These are phyloP conservation scores for Neurospora sublineolata DNA, from an alignment of 495 filamentous ascomycete genomes.

Conservation along the genomic window DNA sequence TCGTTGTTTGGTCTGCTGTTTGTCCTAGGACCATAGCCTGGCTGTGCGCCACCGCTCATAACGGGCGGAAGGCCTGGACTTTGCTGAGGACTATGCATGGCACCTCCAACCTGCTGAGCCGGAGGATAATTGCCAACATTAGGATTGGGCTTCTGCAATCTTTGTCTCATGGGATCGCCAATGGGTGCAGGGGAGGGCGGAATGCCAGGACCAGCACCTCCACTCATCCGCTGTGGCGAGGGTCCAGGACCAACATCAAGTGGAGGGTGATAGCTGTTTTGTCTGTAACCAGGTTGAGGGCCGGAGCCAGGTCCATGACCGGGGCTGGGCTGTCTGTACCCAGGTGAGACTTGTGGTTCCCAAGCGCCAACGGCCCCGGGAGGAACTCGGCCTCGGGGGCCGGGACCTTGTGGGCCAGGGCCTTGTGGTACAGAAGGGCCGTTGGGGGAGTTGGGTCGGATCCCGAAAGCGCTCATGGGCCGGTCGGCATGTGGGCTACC, in stretches of 20 bases:
- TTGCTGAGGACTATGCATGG: conserved; percentile 2
- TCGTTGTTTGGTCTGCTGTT: conserved; percentile 19
- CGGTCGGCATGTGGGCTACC: conserved; percentile 39
- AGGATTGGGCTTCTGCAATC: conserved; percentile 29
- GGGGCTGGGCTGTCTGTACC: conserved; percentile 32
- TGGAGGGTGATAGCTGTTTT: neutral
- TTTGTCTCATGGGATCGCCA: conserved; percentile 19
- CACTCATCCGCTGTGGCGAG: neutral
- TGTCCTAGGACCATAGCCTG: conserved; percentile 15
- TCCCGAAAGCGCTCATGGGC: conserved; percentile 56
- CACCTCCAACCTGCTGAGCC: neutral
- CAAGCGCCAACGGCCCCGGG: conserved; percentile 21
- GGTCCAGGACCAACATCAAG: neutral
- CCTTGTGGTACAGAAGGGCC: conserved; percentile 11
- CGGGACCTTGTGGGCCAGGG: conserved; percentile 3
- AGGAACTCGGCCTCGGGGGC: conserved; percentile 13
- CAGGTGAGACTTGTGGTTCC: conserved; percentile 31
- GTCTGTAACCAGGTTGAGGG: neutral
- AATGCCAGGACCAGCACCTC: conserved; percentile 1
- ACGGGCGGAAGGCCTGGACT: conserved; percentile 15
- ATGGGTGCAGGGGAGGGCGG: conserved; percentile 7
- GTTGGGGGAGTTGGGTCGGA: conserved; percentile 32
- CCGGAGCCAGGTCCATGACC: conserved; percentile 6
- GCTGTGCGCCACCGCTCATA: conserved; percentile 2
- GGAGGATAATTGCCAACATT: conserved; percentile 10